A percentile compares a stretch with the other conserved stretches of the same genome.
These are phyloP conservation scores for Centrapalus pauciflorus DNA, from an alignment of 129 eudicot species.

Conservation along the genomic window DNA sequence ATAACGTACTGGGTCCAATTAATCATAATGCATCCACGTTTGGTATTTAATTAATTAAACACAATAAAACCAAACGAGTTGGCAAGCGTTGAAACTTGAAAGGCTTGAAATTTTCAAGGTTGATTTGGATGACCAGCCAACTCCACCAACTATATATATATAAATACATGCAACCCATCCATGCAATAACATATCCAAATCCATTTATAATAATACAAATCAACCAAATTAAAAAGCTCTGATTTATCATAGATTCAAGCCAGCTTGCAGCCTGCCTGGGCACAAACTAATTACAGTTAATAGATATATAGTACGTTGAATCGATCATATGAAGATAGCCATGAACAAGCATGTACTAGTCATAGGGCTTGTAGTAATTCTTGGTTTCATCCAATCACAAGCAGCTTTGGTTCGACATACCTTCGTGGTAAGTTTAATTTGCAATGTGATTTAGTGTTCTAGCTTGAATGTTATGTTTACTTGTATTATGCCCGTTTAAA, in stretches of 20 bases:
- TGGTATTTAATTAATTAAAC: slow-evolving; percentile 12
- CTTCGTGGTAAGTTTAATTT: slow-evolving; percentile 8
- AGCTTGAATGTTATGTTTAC: background rate
- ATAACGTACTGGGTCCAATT: background rate
- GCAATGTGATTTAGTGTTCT: background rate
- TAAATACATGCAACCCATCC: slow-evolving; percentile 10
- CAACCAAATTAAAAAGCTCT: background rate
- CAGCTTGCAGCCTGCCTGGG: too few species aligned
- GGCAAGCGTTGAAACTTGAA: background rate
- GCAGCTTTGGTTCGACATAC: slow-evolving; percentile 20
- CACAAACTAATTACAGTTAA: background rate
- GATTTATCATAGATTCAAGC: background rate
- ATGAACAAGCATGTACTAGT: slow-evolving; percentile 2
- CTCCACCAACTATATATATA: background rate
- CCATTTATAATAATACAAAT: too few species aligned
- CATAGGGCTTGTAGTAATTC: background rate
- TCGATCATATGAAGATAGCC: background rate
- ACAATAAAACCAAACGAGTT: slow-evolving; percentile 6
- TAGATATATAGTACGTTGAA: too few species aligned
- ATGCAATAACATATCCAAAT: background rate
- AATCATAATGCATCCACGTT: slow-evolving; percentile 3
- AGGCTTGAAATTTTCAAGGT: slow-evolving; percentile 18
- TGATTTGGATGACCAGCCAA: slow-evolving; percentile 9
- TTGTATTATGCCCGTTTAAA: too few species aligned
- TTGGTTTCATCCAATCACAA: slow-evolving; percentile 1